These are phyloP conservation scores for Talaromyces sp. DNA, from an alignment of 2,329 filamentous ascomycete species.

Conservation along the genomic window DNA sequence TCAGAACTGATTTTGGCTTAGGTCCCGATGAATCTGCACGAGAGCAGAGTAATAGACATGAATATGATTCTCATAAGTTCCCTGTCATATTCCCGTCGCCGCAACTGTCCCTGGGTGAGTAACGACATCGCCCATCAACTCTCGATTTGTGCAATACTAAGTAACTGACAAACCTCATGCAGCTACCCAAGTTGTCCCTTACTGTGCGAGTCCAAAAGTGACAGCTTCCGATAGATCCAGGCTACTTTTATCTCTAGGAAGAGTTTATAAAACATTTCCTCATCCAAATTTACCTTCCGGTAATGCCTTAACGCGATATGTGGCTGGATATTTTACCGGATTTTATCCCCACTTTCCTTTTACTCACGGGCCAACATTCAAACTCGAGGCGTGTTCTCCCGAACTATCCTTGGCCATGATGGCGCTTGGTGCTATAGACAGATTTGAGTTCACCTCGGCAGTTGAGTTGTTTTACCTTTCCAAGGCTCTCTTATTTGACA, in stretches of 20 bases:
- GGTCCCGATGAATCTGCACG: background rate
- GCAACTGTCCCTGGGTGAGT: background rate
- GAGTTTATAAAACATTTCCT: background rate
- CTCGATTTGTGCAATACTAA: background rate
- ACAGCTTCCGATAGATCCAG: conserved; percentile 1
- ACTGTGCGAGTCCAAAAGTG: background rate
- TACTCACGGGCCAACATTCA: conserved; percentile 67
- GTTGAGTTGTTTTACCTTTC: conserved; percentile 53
- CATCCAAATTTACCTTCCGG: conserved; percentile 65
- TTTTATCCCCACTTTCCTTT: conserved; percentile 63
- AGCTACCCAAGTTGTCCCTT: background rate
- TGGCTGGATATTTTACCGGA: conserved; percentile 68
- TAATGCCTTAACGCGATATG: conserved; percentile 65
- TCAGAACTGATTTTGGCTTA: too few relatives aligned
- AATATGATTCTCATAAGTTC: too few relatives aligned
- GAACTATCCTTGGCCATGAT: conserved; percentile 67
- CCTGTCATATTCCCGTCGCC: background rate
- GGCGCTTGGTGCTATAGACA: conserved; percentile 54
- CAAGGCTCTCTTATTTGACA: conserved; percentile 64
- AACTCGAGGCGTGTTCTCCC: conserved; percentile 61
- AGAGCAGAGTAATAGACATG: background rate
- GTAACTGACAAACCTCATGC: background rate
- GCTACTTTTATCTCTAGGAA: conserved; percentile 4
- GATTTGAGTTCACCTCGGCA: conserved; percentile 43
- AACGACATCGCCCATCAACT: too few relatives aligned